Percentiles rank a stretch among this genome's conserved stretches.
Conservation (phyloP, 306 rosid species). For the Cucumis sativus region DNA sequence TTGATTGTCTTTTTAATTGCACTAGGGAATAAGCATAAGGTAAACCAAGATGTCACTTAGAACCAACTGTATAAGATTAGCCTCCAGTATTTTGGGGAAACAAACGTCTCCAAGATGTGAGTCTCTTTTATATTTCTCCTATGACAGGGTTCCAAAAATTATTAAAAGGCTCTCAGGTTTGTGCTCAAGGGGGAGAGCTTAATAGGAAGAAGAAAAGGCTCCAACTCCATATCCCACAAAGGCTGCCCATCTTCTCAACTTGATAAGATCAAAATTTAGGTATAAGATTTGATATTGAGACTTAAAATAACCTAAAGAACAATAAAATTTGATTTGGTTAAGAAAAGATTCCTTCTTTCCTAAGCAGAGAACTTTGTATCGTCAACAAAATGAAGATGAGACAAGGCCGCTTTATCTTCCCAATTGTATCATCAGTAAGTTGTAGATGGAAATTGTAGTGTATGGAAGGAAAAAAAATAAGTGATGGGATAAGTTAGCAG, state of each 20-base stretch:
- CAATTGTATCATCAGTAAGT: neutral
- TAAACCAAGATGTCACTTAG: neutral
- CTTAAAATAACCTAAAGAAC: neutral
- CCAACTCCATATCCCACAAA: neutral
- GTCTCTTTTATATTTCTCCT: neutral
- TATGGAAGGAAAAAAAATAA: no score
- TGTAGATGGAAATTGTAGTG: neutral
- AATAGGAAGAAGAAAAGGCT: neutral
- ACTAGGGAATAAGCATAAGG: neutral
- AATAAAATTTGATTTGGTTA: neutral
- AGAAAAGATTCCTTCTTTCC: neutral
- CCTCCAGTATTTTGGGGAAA: neutral
- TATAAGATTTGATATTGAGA: neutral
- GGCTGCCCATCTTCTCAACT: neutral
- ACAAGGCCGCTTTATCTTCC: neutral
- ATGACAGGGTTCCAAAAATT: neutral
- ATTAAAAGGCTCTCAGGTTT: neutral
- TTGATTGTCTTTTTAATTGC: neutral
- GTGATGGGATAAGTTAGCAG: no score
- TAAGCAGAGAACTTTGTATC: neutral
- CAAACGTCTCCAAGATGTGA: neutral
- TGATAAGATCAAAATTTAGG: neutral
- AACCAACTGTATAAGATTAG: neutral
- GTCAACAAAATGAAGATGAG: neutral
- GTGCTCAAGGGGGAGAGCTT: neutral